Conservation (phyloP, 768 basidiomycete genomes). For the Rhizopogon roseolus region DNA sequence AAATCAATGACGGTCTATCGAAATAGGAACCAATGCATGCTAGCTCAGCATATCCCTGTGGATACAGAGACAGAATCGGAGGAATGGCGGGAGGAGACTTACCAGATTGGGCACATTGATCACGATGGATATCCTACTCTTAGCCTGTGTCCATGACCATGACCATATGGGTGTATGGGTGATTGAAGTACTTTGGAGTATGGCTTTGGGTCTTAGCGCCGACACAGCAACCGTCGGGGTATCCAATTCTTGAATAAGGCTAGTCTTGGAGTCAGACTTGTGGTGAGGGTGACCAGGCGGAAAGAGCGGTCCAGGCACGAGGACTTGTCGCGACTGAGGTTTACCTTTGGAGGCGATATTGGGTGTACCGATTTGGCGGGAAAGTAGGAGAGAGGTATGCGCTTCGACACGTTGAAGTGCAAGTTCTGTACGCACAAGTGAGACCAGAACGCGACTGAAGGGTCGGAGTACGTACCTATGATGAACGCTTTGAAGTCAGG, state of each 20-base stretch:
- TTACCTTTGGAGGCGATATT: conserved; percentile 79
- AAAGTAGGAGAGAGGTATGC: conserved; percentile 54
- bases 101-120: conserved; percentile 57
- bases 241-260: conserved; percentile 27
- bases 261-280: conserved; percentile 1
- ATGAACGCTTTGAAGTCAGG: conserved; percentile 65
- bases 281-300: conserved; percentile 18
- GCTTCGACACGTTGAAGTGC: conserved; percentile 64
- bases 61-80: neutral
- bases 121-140: conserved; percentile 40
- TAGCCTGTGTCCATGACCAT: conserved; percentile 35
- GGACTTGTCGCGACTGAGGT: conserved; percentile 50
- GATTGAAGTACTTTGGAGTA: conserved; percentile 30
- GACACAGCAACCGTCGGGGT: conserved; percentile 36
- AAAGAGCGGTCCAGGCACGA: conserved; percentile 45
- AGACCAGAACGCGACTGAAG: conserved; percentile 6
- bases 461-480: conserved; percentile 42
- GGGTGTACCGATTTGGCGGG: conserved; percentile 65
- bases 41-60: neutral
- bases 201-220: conserved; percentile 32
- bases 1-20: conserved; percentile 2
- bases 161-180: conserved; percentile 42
- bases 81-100: conserved; percentile 21
- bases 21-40: neutral
- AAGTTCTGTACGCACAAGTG: conserved; percentile 43